These are phyloP conservation scores for Aspergillus cejpii DNA, from an alignment of 2,329 filamentous ascomycete genomes.

Conservation along the genomic window DNA sequence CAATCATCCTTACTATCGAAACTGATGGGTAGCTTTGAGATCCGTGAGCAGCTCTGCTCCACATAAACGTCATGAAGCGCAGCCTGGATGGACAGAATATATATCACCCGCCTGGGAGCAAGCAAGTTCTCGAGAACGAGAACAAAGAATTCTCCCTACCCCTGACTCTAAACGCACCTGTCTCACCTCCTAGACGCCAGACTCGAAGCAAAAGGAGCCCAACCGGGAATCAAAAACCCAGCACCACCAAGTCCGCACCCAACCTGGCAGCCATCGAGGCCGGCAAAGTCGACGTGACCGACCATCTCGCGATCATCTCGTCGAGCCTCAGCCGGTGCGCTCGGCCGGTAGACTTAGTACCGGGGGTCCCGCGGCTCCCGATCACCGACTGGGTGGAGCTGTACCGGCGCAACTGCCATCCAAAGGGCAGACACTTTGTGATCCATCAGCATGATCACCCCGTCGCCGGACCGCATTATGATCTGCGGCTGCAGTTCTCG, in stretches of 20 bases:
- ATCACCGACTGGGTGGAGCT: slow-evolving; percentile 42
- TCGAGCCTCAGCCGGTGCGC: slow-evolving; percentile 32
- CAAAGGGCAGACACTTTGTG: slow-evolving; percentile 54
- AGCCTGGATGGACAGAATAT: not conserved
- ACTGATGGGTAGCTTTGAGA: not conserved
- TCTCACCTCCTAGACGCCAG: slow-evolving; percentile 25
- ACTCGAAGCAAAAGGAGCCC: not conserved
- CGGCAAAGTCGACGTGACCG: slow-evolving; percentile 42
- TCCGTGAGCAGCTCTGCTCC: not conserved
- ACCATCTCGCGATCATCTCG: slow-evolving; percentile 47
- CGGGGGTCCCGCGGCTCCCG: slow-evolving; percentile 29
- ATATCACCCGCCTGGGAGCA: not conserved
- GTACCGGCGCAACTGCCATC: slow-evolving; percentile 44
- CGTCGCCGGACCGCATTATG: slow-evolving; percentile 61
- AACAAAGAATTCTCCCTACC: slow-evolving; percentile 1
- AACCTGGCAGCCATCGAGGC: slow-evolving; percentile 47
- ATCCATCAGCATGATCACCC: slow-evolving; percentile 70
- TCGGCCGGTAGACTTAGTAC: slow-evolving; percentile 22
- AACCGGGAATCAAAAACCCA: not conserved
- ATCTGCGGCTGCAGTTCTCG: slow-evolving; percentile 64
- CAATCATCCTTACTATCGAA: not conserved
- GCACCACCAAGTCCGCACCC: not conserved
- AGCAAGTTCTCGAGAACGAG: not conserved
- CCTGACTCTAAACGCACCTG: slow-evolving; percentile 18
- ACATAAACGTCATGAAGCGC: slow-evolving; percentile 10